Evolutionary conservation across 2,329 filamentous ascomycete genomes (phyloP), one percentile per base, ranked within the genome.

Genomic region (Xylariales sp.): DNA sequence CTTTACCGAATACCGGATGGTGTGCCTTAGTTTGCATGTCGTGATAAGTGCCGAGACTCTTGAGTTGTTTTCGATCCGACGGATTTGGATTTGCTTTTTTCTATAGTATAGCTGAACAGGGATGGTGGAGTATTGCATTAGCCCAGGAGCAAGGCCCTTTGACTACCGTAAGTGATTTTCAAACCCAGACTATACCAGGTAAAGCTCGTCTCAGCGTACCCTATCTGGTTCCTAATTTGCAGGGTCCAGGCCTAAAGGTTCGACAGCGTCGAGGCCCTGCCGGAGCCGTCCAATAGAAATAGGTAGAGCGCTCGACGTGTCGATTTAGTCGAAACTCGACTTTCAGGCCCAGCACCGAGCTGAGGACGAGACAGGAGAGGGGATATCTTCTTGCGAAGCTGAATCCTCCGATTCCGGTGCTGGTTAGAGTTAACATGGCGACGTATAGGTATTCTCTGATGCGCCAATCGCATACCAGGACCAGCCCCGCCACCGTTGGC

Each of bases 101-200:
- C 36, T 39, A 36, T 5, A 41, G 50, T 53, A 48, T 60, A 60
- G 49, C 50, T 67, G 57, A 67, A 62, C 65, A 70, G 64, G 68
- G 69, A 54, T 59, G 48, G 50, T 59, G 55, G 43, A 62, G 57
- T 59, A 46, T 54, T 63, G 65, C 66, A 68, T 64, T 70, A 68
- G 61, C 45, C 62, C 45, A 64, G 43, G 43, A 64, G 60, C 57
- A 64, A 43, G 56, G 55, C 41, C 58, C 62, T 60, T 64, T 64
- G 61, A 54, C 57, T 57, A 41, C 59, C 57, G 63, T 43, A 65
- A 28, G 56, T 68, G 57, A 62, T 62, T 62, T 56, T 60, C 52
- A 58, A 65, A 46, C 48, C 69, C 53, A 67, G 61, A 57, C 69
- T 60, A 32, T 66, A 28, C 64, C 43, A 48, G 61, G 68, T 46